Conservation (phyloP, 306 rosid species). For the Phaseolus lunatus region DNA sequence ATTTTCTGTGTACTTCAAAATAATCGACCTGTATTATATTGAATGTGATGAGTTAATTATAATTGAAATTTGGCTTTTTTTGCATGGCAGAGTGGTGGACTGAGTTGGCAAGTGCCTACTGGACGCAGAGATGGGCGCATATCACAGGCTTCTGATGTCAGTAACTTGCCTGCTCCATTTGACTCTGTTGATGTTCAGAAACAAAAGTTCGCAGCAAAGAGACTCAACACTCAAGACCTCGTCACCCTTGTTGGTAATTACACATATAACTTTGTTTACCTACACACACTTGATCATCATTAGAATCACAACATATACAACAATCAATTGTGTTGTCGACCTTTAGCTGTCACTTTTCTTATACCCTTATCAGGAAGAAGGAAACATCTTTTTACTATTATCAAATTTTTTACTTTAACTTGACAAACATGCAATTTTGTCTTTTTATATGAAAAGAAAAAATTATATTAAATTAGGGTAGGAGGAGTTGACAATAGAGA, state of each 20-base stretch:
- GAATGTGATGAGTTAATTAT: background rate
- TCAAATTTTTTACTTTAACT: background rate
- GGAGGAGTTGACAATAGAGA: background rate
- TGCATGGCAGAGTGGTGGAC: constrained; percentile 58
- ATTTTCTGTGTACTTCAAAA: too few relatives aligned
- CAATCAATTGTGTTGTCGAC: background rate
- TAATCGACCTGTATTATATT: too few relatives aligned
- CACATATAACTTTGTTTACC: background rate
- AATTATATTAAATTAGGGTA: background rate
- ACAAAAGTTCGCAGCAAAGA: constrained; percentile 50
- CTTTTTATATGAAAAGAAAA: background rate
- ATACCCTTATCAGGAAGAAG: too few relatives aligned
- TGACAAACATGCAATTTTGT: background rate
- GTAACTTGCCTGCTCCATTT: constrained; percentile 44
- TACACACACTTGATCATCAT: too few relatives aligned
- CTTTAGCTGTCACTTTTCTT: background rate
- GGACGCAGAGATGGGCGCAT: constrained; percentile 67
- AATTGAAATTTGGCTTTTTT: background rate
- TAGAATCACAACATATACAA: background rate
- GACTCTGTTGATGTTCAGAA: constrained; percentile 58
- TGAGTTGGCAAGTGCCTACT: constrained; percentile 63
- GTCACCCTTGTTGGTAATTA: constrained; percentile 66
- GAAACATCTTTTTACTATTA: background rate
- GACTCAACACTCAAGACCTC: constrained; percentile 64
- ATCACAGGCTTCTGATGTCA: constrained; percentile 55